Base-by-base conservation (phyloP, 2,329 filamentous ascomycete genomes). In the Colletotrichum sp. region DNA sequence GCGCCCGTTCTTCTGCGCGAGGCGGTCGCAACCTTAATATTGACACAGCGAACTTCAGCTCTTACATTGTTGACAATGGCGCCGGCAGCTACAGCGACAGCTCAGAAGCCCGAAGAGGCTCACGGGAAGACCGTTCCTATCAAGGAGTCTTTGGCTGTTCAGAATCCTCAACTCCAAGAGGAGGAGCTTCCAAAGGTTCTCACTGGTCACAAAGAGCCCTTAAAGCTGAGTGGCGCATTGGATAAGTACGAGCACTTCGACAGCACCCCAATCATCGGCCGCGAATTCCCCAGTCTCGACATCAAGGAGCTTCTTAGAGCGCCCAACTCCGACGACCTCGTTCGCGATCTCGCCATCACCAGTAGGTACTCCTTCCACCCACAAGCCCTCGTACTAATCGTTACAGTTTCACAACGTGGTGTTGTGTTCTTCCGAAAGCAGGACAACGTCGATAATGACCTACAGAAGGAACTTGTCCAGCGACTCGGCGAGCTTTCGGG, bases 401-500 rank as follows among this genome's bases (percentile, higher is more conserved):
- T 30, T 5, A 0, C 27, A 93, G 92, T 95, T 78, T 94, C 93
- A 2, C 90, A 91, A 76, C 90, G 93, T 1, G 93, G 93, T 12
- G 93, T 95, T 5, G 92, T 94, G 36, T 94, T 94, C 85, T 93
- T 95, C 84, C 90, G 92, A 25, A 88, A 90, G 34, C 93, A 95
- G 78, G 87, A 93, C 80, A 85, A 87, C 44, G 83, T 94, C 49
- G 89, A 88, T 78, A 89, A 93, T 80, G 90, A 92, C 2, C 87
- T 93, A 3, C 92, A 94, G 80, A 95, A 95, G 84, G 85, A 92
- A 70, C 87, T 95, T 0, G 90, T 92, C 25, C 88, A 93, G 63
- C 87, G 89, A 1, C 88, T 93, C 1, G 92, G 92, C 13, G 84
- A 92, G 80, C 86, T 92, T 1, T 87, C 89, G 0, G 90, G 91